Evolutionary conservation across 106 monocot genomes (phyloP), one percentile per base, ranked within the genome.

Genomic region (Ottelia alismoides): DNA sequence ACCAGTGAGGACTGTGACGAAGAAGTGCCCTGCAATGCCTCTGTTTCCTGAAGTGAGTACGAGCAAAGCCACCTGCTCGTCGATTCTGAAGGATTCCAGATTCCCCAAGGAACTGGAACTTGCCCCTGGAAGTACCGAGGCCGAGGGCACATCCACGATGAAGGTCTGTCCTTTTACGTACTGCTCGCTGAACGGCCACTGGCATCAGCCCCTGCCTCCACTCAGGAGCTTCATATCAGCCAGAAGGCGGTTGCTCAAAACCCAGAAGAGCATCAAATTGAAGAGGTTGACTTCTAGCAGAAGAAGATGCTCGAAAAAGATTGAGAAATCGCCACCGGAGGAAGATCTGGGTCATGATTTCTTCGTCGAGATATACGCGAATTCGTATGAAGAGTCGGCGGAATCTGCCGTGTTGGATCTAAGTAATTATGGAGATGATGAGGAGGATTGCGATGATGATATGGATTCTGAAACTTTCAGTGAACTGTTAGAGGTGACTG

Each of bases 121-220:
- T 21, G 58, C 48, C 23, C 67, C 56, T 0, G 78, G 76, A 17
- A 58, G 28, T 4, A 65, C 60, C 1, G 72, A 76, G 47, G 22
- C 62, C 1, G 66, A 78, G 20, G 74, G 67, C 31, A 66, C 74
- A 21, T 81, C 80, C 1, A 63, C 27, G 1, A 12, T 56, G 25
- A 71, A 49, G 57, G 75, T 73, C 30, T 92, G 91, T 54, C 65
- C 70, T 23, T 92, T 78, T 27, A 55, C 62, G 0, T 78, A 82
- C 61, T 92, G 91, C 62, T 81, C 81, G 11, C 43, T 92, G 21
- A 85, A 92, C 28, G 66, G 70, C 22, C 78, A 82, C 43, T 49
- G 35, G 11, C 75, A 81, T 31, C 55, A 49, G 27, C 28, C 47
- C 28, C 28, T 69, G 51, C 64, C 72, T 48, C 67, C 81, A 0